Evolutionary conservation across 768 basidiomycete species (phyloP).

Genomic region (Lactifluus echinatus): DNA sequence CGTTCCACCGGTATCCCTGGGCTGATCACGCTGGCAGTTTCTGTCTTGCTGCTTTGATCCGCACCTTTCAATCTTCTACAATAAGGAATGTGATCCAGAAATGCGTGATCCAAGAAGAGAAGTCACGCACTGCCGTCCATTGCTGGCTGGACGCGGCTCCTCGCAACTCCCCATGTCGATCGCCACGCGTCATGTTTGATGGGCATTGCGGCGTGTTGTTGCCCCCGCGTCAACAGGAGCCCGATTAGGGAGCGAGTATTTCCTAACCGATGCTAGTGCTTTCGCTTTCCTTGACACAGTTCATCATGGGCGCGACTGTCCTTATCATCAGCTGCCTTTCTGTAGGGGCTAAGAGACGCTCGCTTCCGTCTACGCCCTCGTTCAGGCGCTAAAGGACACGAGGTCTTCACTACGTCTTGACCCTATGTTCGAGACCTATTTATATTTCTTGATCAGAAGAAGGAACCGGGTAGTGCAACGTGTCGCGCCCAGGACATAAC

Average conservation of each 20-base stretch:
- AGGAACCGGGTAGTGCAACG: constrained; percentile 1
- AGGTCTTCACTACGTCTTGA: background rate
- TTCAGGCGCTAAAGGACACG: background rate
- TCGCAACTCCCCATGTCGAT: background rate
- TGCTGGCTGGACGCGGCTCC: background rate
- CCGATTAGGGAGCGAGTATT: too few species aligned
- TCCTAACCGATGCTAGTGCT: background rate
- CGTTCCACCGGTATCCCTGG: background rate
- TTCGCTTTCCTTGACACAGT: background rate
- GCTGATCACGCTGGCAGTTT: background rate
- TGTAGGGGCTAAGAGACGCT: background rate
- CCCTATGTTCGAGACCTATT: background rate
- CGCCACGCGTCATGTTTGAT: constrained; percentile 1
- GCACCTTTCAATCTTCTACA: background rate
- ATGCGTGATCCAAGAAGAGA: background rate
- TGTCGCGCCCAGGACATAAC: background rate
- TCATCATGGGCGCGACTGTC: background rate
- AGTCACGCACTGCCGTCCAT: background rate
- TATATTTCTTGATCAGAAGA: background rate
- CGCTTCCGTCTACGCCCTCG: background rate
- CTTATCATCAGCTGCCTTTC: background rate
- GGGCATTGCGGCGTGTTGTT: background rate
- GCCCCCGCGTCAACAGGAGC: too few species aligned
- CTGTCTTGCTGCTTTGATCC: background rate
- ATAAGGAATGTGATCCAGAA: too few species aligned